Evolutionary conservation across 2,329 filamentous ascomycete species (phyloP), one percentile per base, ranked within the genome.

Genomic region (Phaeosphaeria sp.): DNA sequence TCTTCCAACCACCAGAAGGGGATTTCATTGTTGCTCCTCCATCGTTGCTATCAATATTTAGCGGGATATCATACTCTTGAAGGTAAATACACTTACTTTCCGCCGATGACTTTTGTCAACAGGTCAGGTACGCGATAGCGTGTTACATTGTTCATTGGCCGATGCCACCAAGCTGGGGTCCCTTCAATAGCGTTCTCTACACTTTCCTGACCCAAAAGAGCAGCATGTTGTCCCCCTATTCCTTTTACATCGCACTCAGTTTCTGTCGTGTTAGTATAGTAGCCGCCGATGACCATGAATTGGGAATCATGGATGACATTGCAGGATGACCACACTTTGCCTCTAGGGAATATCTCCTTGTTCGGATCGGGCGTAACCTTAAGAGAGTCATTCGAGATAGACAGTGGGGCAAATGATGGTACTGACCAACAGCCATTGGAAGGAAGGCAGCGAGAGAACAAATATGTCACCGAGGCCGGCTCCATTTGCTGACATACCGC

Each of bases 401-500:
- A 43, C 7, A 43, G 15, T 15, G 17, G 7, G 3, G 7, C 2
- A 15, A 43, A 13, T 11, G 8, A 36, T 43, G 17, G 25, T 9
- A 57, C 56, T 50, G 18, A 63, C 78, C 60, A 83, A 82, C 56
- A 86, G 83, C 86, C 86, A 89, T 5, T 79, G 82, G 68, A 89
- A 89, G 8, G 83, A 82, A 1, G 86, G 87, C 8, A 89, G 75
- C 8, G 82, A 82, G 17, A 89, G 78, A 49, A 88, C 82, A 64
- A 86, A 88, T 56, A 87, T 78, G 72, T 89, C 86, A 63, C 86
- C 84, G 63, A 80, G 87, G n/a, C 84, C 85, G 11, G 80, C 74
- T 0, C 78, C 79, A 22, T 82, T 72, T 1, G 78, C 75, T 49
- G 83, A 78, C 18, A 79, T 75, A 11, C 86, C 86, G 48, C 86